Base-by-base conservation (phyloP, 2,329 filamentous ascomycete species). In the Colletotrichum lini region DNA sequence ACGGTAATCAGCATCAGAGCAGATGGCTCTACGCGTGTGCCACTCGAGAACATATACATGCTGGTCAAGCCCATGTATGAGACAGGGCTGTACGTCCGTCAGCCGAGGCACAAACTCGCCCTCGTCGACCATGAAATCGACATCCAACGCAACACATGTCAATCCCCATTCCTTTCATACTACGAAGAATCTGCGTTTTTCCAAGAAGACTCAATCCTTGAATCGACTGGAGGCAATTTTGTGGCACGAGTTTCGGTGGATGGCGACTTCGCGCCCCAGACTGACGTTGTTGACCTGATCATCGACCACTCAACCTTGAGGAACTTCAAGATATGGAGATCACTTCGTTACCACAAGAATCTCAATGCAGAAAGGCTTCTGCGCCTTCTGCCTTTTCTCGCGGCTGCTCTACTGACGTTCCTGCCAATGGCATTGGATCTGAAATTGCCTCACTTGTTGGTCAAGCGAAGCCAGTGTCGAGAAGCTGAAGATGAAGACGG, bases 281-380 rank as follows among this genome's bases (percentile, higher is more conserved):
- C 2, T n/a, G 26, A 26, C 10, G 15, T 15, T 15, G 23, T 9
- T 9, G 49, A 35, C 16, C 26, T 35, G 26, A 18, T 35, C 9
- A 16, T 35, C 30, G 50, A 12, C 15, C 10, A 30, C 15, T 9
- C 26, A 15, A 9, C 2, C 23, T 16, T 35, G 16, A 18, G 16
- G 6, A 18, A n/a, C 26, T 18, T 16, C 2, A 35, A 53, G 26
- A 16, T 2, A 30, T 35, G 50, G 26, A 1, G 9, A 16, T 15
- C 50, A 6, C 26, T 53, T 2, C 26, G 16, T 1, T 53, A 5
- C 26, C 4, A 30, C 50, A 53, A 35, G 21, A 2, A 12, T 10
- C 16, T 3, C 0, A 10, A 4, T 16, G 4, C n/a, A 35, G 30
- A n/a, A 5, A 38, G 4, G 0, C 7, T 8, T 10, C 18, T n/a